Percentiles rank a stretch among this genome's conserved stretches.
Conservation (phyloP, 1,284 basidiomycete species). For the Malassezia pachydermatis region DNA sequence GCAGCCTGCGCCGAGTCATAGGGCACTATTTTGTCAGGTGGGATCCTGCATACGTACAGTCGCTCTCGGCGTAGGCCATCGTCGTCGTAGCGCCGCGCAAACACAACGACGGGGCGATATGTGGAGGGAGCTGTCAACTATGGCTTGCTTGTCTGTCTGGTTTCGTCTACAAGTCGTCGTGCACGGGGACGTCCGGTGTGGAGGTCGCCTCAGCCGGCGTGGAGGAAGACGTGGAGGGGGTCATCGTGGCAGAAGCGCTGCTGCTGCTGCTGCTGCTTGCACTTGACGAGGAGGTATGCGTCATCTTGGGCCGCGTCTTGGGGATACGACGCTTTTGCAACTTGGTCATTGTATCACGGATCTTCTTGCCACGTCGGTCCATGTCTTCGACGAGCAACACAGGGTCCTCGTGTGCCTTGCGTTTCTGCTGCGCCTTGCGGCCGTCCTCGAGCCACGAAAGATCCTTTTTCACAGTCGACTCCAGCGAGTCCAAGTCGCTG, state of each 20-base stretch:
- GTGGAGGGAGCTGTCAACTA: too few species aligned
- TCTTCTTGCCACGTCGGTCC: constrained; percentile 37
- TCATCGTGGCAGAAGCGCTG: background rate
- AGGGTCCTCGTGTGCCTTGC: constrained; percentile 35
- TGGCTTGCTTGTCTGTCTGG: too few species aligned
- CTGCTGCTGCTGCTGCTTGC: background rate
- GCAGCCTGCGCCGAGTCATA: background rate
- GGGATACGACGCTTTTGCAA: constrained; percentile 35
- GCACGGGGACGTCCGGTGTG: constrained; percentile 6
- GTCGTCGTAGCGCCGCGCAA: background rate
- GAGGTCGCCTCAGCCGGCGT: constrained; percentile 1
- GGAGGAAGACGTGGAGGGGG: background rate
- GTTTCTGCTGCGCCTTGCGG: constrained; percentile 29
- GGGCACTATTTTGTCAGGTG: constrained; percentile 1
- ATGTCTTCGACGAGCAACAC: constrained; percentile 38
- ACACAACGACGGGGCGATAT: constrained; percentile 1
- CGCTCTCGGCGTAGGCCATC: constrained; percentile 3
- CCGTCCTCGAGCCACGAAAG: constrained; percentile 42
- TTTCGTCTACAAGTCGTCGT: constrained; percentile 16
- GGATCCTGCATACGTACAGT: constrained; percentile 2
- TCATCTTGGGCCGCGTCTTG: constrained; percentile 38
- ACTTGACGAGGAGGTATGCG: too few species aligned
- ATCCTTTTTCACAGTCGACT: constrained; percentile 31
- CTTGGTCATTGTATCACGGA: constrained; percentile 35
- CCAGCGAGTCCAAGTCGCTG: constrained; percentile 41